A percentile compares a stretch with the other conserved stretches of the same genome.
phyloP scores from a whole-genome alignment of 257 asterid genomes.

The Parsonsia alboflavescens region DNA sequence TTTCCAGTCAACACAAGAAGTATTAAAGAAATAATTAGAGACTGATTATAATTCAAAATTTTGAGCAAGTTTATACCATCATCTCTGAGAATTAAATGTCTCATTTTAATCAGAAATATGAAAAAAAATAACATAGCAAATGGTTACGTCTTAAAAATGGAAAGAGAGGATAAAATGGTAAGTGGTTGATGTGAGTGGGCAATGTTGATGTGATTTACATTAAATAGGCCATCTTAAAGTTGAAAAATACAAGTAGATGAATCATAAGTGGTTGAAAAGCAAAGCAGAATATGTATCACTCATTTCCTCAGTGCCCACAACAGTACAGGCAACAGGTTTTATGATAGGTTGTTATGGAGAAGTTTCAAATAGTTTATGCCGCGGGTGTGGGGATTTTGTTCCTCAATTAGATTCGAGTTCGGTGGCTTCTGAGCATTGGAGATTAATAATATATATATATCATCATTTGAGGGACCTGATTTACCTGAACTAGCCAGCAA shows the following conservation, averaged over 20 bases:
- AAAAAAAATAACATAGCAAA: no score
- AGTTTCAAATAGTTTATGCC: constrained; percentile 19
- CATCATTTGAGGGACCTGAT: not conserved
- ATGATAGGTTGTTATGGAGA: constrained; percentile 28
- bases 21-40: no score
- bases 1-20: no score
- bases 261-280: constrained; percentile 38
- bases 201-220: constrained; percentile 23
- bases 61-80: no score
- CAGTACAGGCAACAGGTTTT: constrained; percentile 22
- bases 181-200: constrained; percentile 13
- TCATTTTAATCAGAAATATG: no score
- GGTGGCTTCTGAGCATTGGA: not conserved
- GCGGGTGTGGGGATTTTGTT: constrained; percentile 5
- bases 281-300: constrained; percentile 32
- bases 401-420: not conserved
- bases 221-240: constrained; percentile 25
- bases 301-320: constrained; percentile 29
- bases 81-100: no score
- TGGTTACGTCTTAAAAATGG: not conserved
- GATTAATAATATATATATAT: not conserved
- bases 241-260: constrained; percentile 21
- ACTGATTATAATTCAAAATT: no score
- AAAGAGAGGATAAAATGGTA: not conserved
- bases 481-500: not conserved